Conservation (phyloP, 495 filamentous ascomycete genomes). For the Darksidea phi region DNA sequence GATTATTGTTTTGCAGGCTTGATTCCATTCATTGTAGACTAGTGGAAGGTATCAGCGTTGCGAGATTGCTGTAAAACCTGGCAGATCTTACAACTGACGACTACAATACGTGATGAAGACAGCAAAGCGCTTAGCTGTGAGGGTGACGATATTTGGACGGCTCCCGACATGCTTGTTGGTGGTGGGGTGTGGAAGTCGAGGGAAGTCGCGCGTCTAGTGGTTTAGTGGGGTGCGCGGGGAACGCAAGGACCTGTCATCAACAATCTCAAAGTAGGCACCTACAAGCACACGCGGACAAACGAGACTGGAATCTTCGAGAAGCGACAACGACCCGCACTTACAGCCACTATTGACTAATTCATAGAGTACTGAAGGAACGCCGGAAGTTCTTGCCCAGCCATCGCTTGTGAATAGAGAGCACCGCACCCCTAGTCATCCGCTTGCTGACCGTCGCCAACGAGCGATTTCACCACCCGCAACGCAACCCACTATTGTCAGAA, state of each 20-base stretch:
- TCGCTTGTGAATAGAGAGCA: no score
- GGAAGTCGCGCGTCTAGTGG: background rate
- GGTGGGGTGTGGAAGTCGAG: slow-evolving; percentile 1
- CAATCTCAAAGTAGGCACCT: no score
- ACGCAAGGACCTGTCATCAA: background rate
- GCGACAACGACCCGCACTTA: background rate
- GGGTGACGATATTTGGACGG: slow-evolving; percentile 67
- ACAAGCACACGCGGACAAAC: background rate
- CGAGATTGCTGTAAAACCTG: slow-evolving; percentile 28
- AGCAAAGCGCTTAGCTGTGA: slow-evolving; percentile 70
- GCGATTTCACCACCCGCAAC: no score
- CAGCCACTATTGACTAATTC: no score
- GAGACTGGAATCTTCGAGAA: background rate
- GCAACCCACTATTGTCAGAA: no score
- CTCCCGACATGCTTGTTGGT: slow-evolving; percentile 43
- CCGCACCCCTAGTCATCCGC: no score
- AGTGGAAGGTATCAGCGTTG: slow-evolving; percentile 22
- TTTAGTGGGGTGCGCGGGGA: slow-evolving; percentile 27
- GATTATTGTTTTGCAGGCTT: slow-evolving; percentile 80
- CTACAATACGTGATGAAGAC: slow-evolving; percentile 66
- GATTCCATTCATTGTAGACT: slow-evolving; percentile 91
- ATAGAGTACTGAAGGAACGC: no score
- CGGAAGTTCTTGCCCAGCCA: no score
- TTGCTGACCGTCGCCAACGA: no score
- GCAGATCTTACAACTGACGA: slow-evolving; percentile 75